Conservation (phyloP, 2,329 filamentous ascomycete genomes). For the Alternaria infectoria region DNA sequence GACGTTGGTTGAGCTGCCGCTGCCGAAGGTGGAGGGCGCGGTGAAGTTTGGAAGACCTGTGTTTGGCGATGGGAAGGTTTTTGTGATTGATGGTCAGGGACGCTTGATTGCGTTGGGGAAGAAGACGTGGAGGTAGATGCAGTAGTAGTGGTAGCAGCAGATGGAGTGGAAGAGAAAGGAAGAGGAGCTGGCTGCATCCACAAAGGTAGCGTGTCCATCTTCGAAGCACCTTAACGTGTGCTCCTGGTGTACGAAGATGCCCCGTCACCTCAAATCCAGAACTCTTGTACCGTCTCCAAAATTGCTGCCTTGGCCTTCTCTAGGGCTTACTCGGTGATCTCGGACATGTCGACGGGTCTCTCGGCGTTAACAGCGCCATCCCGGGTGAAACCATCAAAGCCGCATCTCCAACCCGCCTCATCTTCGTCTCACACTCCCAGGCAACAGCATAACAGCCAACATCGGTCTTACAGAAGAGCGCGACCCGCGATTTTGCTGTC, state of each 20-base stretch:
- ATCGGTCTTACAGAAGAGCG: background rate
- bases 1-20: conserved; percentile 41
- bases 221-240: background rate
- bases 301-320: background rate
- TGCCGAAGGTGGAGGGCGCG: conserved; percentile 48
- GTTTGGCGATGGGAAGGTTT: conserved; percentile 48
- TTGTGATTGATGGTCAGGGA: conserved; percentile 27
- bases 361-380: conserved; percentile 1
- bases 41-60: conserved; percentile 51
- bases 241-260: background rate
- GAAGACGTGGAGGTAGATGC: background rate
- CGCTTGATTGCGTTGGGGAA: conserved; percentile 14
- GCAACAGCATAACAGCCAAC: conserved; percentile 3
- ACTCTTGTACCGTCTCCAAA: background rate
- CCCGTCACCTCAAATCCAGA: background rate
- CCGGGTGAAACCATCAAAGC: background rate
- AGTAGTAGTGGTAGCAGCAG: background rate
- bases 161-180: background rate
- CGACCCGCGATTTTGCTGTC: background rate
- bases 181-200: conserved; percentile 5
- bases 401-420: background rate
- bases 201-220: conserved; percentile 4
- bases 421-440: background rate
- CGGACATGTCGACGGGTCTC: background rate
- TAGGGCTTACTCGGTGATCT: background rate